phyloP scores from a whole-genome alignment of 2,329 filamentous ascomycete genomes.

The Fusarium keratoplasticum region DNA sequence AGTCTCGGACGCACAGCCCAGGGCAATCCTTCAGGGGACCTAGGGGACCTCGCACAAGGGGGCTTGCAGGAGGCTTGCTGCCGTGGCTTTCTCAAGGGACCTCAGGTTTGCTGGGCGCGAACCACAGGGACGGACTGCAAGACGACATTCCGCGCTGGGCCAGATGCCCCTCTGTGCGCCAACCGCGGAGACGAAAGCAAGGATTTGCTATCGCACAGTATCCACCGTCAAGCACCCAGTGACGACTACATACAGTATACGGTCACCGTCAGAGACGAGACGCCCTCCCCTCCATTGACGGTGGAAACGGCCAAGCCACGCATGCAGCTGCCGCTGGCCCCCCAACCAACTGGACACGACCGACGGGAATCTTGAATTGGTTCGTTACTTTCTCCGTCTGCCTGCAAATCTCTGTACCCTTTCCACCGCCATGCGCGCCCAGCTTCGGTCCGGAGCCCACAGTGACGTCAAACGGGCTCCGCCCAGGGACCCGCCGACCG shows the following conservation, averaged over 20 bases:
- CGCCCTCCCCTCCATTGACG: conserved; percentile 18
- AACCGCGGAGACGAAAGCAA: conserved; percentile 21
- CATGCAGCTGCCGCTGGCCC: conserved; percentile 16
- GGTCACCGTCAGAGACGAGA: conserved; percentile 35
- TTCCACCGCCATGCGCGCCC: conserved; percentile 8
- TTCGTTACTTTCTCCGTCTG: conserved; percentile 9
- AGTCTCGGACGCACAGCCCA: conserved; percentile 12
- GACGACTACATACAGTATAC: conserved; percentile 29
- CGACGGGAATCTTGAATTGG: conserved; percentile 15
- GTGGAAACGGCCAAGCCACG: conserved; percentile 25
- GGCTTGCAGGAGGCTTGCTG: conserved; percentile 13
- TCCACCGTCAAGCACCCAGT: conserved; percentile 32
- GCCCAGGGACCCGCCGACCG: conserved; percentile 32
- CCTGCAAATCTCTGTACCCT: not conserved
- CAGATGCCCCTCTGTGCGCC: conserved; percentile 2
- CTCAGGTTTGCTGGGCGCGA: not conserved
- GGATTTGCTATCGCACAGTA: conserved; percentile 17
- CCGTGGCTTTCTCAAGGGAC: not conserved
- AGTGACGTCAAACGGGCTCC: conserved; percentile 47
- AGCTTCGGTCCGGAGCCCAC: conserved; percentile 38
- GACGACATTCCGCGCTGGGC: not conserved
- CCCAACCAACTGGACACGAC: conserved; percentile 4
- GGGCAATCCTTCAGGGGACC: conserved; percentile 10
- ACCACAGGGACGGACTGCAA: conserved; percentile 2
- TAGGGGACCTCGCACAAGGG: conserved; percentile 15